A percentile compares a stretch with the other conserved stretches of the same genome.
phyloP scores from a whole-genome alignment of 768 basidiomycete genomes.

The Agaricus subrufescens region DNA sequence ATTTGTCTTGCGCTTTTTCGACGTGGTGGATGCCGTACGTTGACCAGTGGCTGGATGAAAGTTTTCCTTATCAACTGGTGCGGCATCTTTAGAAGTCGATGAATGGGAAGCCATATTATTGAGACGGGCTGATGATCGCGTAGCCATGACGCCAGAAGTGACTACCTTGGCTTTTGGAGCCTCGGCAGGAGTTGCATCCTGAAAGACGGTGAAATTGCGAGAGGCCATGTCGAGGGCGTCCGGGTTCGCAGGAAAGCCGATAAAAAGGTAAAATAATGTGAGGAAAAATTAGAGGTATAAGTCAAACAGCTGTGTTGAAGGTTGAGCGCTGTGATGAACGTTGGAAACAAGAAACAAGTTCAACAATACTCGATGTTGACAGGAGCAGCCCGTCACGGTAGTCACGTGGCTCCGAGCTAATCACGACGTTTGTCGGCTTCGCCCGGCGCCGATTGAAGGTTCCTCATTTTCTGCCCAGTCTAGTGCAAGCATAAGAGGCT shows the following conservation, averaged over 20 bases:
- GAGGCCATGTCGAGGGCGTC: slow-evolving; percentile 38
- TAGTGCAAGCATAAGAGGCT: too few species aligned
- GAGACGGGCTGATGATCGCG: slow-evolving; percentile 26
- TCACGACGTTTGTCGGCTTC: too few species aligned
- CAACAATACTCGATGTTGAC: slow-evolving; percentile 1
- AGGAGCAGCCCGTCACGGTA: background rate
- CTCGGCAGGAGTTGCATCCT: slow-evolving; percentile 39
- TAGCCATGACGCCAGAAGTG: slow-evolving; percentile 21
- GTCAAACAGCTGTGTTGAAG: background rate
- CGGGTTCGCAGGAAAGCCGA: background rate
- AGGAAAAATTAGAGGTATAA: slow-evolving; percentile 8
- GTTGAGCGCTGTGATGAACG: background rate
- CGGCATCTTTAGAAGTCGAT: slow-evolving; percentile 29
- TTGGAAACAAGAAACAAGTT: slow-evolving; percentile 1
- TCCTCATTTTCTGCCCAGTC: too few species aligned
- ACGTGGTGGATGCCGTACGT: slow-evolving; percentile 36
- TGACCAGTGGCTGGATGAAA: slow-evolving; percentile 70
- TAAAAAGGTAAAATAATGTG: slow-evolving; percentile 11
- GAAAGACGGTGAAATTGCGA: slow-evolving; percentile 61
- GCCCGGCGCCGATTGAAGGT: too few species aligned
- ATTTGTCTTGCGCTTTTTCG: slow-evolving; percentile 64
- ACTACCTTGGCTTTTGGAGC: slow-evolving; percentile 24
- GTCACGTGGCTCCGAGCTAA: background rate
- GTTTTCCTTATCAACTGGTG: slow-evolving; percentile 70
- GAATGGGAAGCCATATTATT: slow-evolving; percentile 19